Percentiles rank a stretch among this genome's conserved stretches.
Conservation (phyloP, 805 yeast species). For the Metschnikowia matae region DNA sequence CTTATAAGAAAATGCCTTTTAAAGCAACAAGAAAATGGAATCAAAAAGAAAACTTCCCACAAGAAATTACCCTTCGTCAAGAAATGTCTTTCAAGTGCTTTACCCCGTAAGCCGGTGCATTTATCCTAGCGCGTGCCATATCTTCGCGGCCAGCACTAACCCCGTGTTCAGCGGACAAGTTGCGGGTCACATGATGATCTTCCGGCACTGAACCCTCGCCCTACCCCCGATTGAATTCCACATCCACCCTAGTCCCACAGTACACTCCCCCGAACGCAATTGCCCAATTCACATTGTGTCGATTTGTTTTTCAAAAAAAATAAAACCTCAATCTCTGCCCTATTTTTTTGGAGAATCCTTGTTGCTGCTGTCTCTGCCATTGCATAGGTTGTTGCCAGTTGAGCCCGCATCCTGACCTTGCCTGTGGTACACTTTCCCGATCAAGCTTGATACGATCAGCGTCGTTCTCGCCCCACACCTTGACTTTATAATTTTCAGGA, state of each 20-base stretch:
- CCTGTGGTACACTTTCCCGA: not conserved
- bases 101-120: not conserved
- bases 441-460: not conserved
- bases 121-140: not conserved
- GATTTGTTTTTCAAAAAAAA: too few species aligned
- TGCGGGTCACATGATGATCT: conserved; percentile 4
- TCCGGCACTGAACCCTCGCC: not conserved
- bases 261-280: not conserved
- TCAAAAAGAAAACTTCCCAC: too few species aligned
- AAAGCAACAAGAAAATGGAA: too few species aligned
- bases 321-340: not conserved
- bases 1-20: too few species aligned
- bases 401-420: not conserved
- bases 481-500: not conserved
- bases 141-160: not conserved
- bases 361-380: not conserved
- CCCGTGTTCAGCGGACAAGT: not conserved
- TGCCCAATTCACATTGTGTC: not conserved
- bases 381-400: not conserved
- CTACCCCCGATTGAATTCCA: not conserved
- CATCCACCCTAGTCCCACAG: not conserved
- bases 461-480: not conserved
- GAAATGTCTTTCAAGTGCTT: too few species aligned
- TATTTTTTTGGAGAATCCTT: not conserved
- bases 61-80: too few species aligned